Conservation (phyloP, 768 basidiomycete genomes). For the Phallus indusiatus region DNA sequence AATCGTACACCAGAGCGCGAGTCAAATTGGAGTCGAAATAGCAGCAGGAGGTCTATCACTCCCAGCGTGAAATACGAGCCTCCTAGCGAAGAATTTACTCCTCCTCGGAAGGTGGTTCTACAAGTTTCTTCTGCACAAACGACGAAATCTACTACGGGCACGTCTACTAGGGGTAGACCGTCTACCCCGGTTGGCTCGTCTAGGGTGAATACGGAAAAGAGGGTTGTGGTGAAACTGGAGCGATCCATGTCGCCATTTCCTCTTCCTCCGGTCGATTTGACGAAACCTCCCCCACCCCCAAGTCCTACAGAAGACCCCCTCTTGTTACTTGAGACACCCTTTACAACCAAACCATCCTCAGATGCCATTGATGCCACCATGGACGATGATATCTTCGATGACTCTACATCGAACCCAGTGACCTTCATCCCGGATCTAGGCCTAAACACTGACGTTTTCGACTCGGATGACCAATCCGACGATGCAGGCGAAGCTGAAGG, state of each 20-base stretch:
- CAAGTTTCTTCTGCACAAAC: constrained; percentile 25
- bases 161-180: constrained; percentile 33
- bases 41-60: neutral
- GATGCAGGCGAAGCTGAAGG: constrained; percentile 34
- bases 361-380: neutral
- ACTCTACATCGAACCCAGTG: neutral
- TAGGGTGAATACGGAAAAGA: constrained; percentile 14
- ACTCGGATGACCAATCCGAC: constrained; percentile 14
- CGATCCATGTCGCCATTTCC: constrained; percentile 6
- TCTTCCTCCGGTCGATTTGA: constrained; percentile 48
- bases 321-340: constrained; percentile 41
- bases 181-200: constrained; percentile 10
- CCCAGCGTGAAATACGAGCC: constrained; percentile 43
- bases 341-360: constrained; percentile 16
- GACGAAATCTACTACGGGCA: constrained; percentile 28
- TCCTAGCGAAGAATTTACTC: constrained; percentile 58
- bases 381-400: constrained; percentile 16
- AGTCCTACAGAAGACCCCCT: constrained; percentile 73
- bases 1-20: constrained; percentile 6
- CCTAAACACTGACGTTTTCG: neutral
- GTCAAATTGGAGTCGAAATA: neutral
- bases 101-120: constrained; percentile 52
- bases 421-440: neutral
- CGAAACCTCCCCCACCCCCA: constrained; percentile 51
- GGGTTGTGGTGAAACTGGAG: constrained; percentile 46